Evolutionary conservation across 257 asterid genomes (phyloP).

Genomic region (Striga asiatica): DNA sequence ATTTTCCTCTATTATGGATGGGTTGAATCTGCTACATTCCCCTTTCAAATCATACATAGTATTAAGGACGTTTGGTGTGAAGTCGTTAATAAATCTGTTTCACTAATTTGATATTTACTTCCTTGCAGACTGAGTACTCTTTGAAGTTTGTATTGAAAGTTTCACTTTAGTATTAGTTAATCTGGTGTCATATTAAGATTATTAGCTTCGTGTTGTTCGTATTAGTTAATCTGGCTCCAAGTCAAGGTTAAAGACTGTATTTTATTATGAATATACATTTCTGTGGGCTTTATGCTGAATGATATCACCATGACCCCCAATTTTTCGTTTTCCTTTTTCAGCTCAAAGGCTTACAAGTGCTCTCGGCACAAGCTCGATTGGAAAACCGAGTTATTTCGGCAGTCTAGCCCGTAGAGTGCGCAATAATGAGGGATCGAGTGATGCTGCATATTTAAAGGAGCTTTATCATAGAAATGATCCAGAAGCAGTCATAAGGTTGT

Average conservation of each 20-base stretch:
- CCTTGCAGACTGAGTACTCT: neutral
- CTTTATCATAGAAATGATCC: slow-evolving; percentile 58
- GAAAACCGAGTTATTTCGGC: slow-evolving; percentile 57
- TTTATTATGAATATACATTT: neutral
- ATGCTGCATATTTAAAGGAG: slow-evolving; percentile 75
- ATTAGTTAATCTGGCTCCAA: neutral
- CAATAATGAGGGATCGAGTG: slow-evolving; percentile 45
- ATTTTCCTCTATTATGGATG: no score
- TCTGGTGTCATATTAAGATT: neutral
- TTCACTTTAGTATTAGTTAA: neutral
- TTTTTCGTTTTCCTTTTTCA: slow-evolving; percentile 15
- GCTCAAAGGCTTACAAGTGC: slow-evolving; percentile 28
- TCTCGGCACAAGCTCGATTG: slow-evolving; percentile 23
- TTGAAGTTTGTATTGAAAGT: neutral
- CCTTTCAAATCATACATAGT: neutral
- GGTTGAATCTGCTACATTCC: neutral
- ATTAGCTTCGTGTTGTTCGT: neutral
- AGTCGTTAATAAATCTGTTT: no score
- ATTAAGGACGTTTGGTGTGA: neutral
- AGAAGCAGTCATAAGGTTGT: slow-evolving; percentile 65
- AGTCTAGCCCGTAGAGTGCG: slow-evolving; percentile 66
- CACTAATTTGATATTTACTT: no score
- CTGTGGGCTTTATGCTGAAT: neutral
- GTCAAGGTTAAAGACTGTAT: neutral
- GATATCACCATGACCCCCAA: neutral